Percentiles rank a stretch among this genome's conserved stretches.
phyloP scores from a whole-genome alignment of 305 asterid genomes.

The Salvia sclarea region DNA sequence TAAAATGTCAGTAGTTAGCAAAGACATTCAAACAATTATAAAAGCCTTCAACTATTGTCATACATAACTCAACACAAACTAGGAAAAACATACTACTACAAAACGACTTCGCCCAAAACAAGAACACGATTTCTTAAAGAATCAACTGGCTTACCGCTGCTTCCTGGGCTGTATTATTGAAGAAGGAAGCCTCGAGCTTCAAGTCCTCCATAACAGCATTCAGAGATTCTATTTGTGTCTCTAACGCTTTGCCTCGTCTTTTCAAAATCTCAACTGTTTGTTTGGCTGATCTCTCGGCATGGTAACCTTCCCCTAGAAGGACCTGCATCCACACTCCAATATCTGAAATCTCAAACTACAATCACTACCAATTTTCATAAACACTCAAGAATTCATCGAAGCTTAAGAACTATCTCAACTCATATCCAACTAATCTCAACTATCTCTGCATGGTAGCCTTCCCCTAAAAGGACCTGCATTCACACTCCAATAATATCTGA shows the following conservation, averaged over 20 bases:
- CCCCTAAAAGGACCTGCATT: conserved; percentile 83
- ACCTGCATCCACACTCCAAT: conserved; percentile 51
- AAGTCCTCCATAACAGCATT: conserved; percentile 74
- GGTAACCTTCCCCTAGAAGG: conserved; percentile 82
- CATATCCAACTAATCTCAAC: no score
- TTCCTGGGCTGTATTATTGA: conserved; percentile 70
- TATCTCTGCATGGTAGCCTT: conserved; percentile 78
- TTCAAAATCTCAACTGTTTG: conserved; percentile 78
- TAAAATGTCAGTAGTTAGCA: background rate
- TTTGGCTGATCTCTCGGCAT: conserved; percentile 81
- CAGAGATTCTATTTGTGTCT: conserved; percentile 65
- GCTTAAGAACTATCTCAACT: background rate
- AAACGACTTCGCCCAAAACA: conserved; percentile 12
- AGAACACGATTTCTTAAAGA: conserved; percentile 21
- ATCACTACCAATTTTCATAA: background rate
- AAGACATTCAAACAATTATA: background rate
- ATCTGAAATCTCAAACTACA: conserved; percentile 28
- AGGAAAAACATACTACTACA: background rate
- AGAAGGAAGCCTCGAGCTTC: conserved; percentile 76
- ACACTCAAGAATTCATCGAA: conserved; percentile 1
- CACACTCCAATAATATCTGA: conserved; percentile 28
- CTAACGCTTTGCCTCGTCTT: conserved; percentile 72
- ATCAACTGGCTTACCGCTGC: conserved; percentile 55
- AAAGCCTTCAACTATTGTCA: background rate
- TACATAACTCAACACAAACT: background rate